phyloP scores from a whole-genome alignment of 805 yeast species.

The Wickerhamomyces alni region DNA sequence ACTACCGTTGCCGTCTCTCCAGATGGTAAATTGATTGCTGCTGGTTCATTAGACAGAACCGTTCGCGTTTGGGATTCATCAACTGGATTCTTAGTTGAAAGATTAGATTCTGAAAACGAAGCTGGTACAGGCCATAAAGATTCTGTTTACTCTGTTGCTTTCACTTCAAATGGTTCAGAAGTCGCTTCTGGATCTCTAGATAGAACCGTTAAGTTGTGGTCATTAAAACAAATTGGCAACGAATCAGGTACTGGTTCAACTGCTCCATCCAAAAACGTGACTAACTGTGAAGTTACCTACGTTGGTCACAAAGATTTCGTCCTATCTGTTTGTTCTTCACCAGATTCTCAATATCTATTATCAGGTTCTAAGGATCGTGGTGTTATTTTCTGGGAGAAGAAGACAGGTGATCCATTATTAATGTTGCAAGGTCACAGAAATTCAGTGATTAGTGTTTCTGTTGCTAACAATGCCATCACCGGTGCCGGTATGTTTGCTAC shows the following conservation, averaged over 20 bases:
- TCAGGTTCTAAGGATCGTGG: constrained; percentile 97
- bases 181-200: constrained; percentile 94
- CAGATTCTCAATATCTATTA: constrained; percentile 83
- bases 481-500: constrained; percentile 90
- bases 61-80: constrained; percentile 96
- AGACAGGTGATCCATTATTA: constrained; percentile 83
- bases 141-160: constrained; percentile 91
- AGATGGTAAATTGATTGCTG: constrained; percentile 89
- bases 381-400: constrained; percentile 93
- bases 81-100: constrained; percentile 86
- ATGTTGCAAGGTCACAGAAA: constrained; percentile 97
- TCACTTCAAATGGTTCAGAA: constrained; percentile 85
- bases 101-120: constrained; percentile 85
- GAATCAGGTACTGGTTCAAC: constrained; percentile 37
- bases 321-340: constrained; percentile 87
- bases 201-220: constrained; percentile 94
- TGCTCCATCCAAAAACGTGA: constrained; percentile 33
- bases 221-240: constrained; percentile 55
- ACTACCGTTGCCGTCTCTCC: constrained; percentile 97
- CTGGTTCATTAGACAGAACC: constrained; percentile 92
- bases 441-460: constrained; percentile 91
- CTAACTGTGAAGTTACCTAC: constrained; percentile 84
- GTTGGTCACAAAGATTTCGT: constrained; percentile 97
- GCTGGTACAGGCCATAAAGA: constrained; percentile 92
- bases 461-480: constrained; percentile 67